Evolutionary conservation across 148 eudicot genomes (phyloP).

Genomic region (Arbutus unedo): DNA sequence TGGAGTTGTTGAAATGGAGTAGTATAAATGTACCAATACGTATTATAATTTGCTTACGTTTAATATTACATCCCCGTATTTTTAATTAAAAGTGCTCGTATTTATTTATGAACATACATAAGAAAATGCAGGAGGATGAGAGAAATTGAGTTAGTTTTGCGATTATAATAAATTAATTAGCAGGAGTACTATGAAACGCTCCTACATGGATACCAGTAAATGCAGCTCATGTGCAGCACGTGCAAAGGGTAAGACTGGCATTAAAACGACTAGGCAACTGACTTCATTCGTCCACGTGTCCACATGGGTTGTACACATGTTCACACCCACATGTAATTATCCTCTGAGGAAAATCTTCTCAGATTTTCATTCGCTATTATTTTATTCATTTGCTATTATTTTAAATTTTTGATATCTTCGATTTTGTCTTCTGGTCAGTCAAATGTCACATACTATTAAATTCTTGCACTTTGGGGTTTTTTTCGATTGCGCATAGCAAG

Average conservation of each 20-base stretch:
- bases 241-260: not conserved
- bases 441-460: not conserved
- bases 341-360: not conserved
- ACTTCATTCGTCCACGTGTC: constrained; percentile 10
- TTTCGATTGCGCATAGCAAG: not conserved
- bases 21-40: no score
- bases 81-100: not conserved
- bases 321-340: constrained; percentile 3
- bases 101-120: not conserved
- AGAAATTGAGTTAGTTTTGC: not conserved
- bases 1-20: no score
- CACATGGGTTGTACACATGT: constrained; percentile 20
- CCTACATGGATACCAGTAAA: not conserved
- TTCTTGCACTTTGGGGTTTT: not conserved
- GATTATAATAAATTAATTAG: no score
- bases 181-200: not conserved
- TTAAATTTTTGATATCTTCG: not conserved
- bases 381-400: not conserved
- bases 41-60: no score
- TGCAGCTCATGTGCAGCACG: constrained; percentile 15
- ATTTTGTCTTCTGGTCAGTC: not conserved
- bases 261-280: not conserved
- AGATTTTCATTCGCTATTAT: not conserved
- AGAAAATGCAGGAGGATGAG: not conserved
- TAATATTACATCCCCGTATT: not conserved